Evolutionary conservation across 2,329 filamentous ascomycete genomes (phyloP).

Genomic region (Conoideocrella luteorostrata): DNA sequence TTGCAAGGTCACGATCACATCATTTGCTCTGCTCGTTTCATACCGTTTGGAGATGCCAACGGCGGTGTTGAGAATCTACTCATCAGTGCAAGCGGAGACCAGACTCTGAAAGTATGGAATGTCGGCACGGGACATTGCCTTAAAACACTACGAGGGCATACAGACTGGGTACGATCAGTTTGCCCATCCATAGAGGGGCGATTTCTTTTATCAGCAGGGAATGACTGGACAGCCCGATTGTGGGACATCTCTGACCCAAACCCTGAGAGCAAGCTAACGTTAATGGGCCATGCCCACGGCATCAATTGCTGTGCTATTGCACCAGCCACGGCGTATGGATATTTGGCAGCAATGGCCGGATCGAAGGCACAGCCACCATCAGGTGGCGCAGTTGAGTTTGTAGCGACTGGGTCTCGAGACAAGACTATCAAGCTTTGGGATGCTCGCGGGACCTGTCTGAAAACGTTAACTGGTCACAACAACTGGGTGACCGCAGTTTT

Average conservation of each 20-base stretch:
- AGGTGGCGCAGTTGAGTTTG: conserved; percentile 81
- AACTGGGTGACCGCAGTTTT: conserved; percentile 85
- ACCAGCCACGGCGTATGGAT: too few relatives aligned
- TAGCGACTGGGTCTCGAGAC: conserved; percentile 83
- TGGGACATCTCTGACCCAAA: conserved; percentile 70
- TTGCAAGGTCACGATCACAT: conserved; percentile 88
- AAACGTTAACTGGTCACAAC: conserved; percentile 80
- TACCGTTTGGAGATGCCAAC: conserved; percentile 68
- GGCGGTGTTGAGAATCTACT: conserved; percentile 77
- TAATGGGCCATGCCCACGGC: conserved; percentile 83
- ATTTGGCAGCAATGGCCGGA: too few relatives aligned
- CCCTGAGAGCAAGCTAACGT: conserved; percentile 68
- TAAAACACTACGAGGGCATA: conserved; percentile 80
- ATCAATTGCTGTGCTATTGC: conserved; percentile 84
- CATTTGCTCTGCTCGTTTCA: conserved; percentile 81
- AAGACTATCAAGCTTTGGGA: conserved; percentile 91
- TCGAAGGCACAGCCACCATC: too few relatives aligned
- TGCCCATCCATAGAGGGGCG: conserved; percentile 75
- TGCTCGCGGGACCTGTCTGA: conserved; percentile 73
- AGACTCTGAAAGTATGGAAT: conserved; percentile 84
- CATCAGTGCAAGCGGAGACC: conserved; percentile 80
- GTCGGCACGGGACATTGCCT: conserved; percentile 88
- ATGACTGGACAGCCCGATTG: conserved; percentile 73
- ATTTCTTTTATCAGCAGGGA: conserved; percentile 74
- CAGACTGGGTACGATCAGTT: conserved; percentile 88